phyloP scores from a whole-genome alignment of 1,139 yeast genomes.

The Saccharomyces pastorianus region DNA sequence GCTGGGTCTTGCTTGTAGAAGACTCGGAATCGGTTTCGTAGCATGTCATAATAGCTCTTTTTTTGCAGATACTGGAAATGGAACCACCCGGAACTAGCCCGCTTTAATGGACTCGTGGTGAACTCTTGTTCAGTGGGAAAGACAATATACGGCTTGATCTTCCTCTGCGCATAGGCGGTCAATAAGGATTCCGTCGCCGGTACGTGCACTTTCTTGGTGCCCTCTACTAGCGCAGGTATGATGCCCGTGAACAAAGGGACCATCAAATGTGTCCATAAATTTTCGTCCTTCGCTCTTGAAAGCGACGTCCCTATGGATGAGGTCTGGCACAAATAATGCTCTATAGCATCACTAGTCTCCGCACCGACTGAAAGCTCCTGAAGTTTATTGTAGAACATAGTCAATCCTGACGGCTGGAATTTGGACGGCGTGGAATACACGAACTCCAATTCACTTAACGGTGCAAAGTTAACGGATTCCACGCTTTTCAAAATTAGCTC shows the following conservation, averaged over 20 bases:
- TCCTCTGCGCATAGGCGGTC: slow-evolving; percentile 27
- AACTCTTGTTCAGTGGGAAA: slow-evolving; percentile 52
- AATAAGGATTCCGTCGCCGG: slow-evolving; percentile 9
- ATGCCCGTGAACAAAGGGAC: slow-evolving; percentile 38
- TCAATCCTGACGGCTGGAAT: neutral
- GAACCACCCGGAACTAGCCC: slow-evolving; percentile 47
- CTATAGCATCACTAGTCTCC: slow-evolving; percentile 8
- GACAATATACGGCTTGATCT: slow-evolving; percentile 41
- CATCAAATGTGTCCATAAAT: slow-evolving; percentile 49
- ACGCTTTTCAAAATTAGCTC: slow-evolving; percentile 31
- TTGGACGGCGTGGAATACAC: slow-evolving; percentile 46
- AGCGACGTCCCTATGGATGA: slow-evolving; percentile 56
- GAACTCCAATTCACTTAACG: slow-evolving; percentile 42
- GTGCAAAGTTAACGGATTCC: slow-evolving; percentile 37
- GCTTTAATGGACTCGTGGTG: slow-evolving; percentile 38
- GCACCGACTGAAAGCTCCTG: neutral
- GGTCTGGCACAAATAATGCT: slow-evolving; percentile 44
- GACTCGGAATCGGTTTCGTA: slow-evolving; percentile 14
- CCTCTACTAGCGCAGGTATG: neutral
- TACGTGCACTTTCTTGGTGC: neutral
- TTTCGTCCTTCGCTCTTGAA: slow-evolving; percentile 31
- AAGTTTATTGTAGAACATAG: neutral
- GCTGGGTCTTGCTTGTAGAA: slow-evolving; percentile 24
- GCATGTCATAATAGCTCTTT: slow-evolving; percentile 18
- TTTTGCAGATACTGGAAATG: slow-evolving; percentile 38